Evolutionary conservation across 2,329 filamentous ascomycete genomes (phyloP), one percentile per base, ranked within the genome.

Genomic region (Penicillium sp.): DNA sequence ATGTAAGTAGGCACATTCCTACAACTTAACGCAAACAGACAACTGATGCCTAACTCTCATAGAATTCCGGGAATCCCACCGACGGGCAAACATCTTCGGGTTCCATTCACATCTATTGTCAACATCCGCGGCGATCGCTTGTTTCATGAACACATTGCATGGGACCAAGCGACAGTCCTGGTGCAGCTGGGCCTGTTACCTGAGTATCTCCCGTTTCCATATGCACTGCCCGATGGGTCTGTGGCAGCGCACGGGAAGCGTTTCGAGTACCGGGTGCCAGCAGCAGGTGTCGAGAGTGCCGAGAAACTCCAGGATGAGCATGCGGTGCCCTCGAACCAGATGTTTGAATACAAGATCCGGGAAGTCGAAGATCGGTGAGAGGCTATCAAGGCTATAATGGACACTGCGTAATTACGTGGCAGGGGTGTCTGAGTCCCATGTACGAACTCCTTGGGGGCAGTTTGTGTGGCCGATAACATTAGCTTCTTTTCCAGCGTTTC

Each of bases 81-180:
- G 1, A 87, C 84, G 0, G 72, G 76, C 27, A 75, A 74, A 55
- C 65, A 72, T 8, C 70, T 87, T 2, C 75, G 79, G n/a, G 76
- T 89, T 6, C 85, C 87, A 0, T 82, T 89, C 57, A 87, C 81
- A 0, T 78, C 81, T 3, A 77, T 89, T 0, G 85, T 89, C 4
- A 87, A 86, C 52, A 79, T 89, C 49, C 80, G 87, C 1, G 87
- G 87, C 2, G 85, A 89, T 64, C 76, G 85, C 0, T 71, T 90
- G 0, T 88, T 84, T 60, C 85, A 89, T 59, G 87, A 90, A 67
- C 86, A 89, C 61, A 89, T 90, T 40, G 74, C 79, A 13, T 90
- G 86, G 86, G 86, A 90, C 55, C 85, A 89, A 66, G 82, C 77
- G 0, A 86, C 83, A 0, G 79, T 83, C 1, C 71, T 90, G 9